phyloP scores from a whole-genome alignment of 2,329 filamentous ascomycete species.

The Neophaeococcomyces aloes region DNA sequence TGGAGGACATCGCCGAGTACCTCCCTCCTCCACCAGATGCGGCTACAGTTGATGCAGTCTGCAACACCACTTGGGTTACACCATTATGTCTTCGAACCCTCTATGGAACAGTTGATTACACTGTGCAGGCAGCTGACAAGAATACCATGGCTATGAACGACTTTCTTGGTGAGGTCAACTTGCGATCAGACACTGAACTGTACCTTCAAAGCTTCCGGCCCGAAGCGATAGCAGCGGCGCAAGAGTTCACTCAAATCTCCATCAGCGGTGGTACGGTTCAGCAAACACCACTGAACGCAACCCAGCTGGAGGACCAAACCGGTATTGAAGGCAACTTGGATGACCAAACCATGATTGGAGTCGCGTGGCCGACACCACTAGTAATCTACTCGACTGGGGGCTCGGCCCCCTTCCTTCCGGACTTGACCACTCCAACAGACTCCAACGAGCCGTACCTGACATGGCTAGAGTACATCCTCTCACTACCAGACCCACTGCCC shows the following conservation, averaged over 20 bases:
- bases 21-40: constrained; percentile 1
- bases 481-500: constrained; percentile 43
- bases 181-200: constrained; percentile 33
- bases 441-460: constrained; percentile 58
- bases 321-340: constrained; percentile 50
- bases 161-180: constrained; percentile 39
- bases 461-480: constrained; percentile 49
- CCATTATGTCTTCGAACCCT: constrained; percentile 45
- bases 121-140: constrained; percentile 31
- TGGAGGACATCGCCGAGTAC: constrained; percentile 3
- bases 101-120: constrained; percentile 46
- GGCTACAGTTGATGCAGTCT: constrained; percentile 29
- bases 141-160: constrained; percentile 39
- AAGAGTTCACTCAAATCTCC: constrained; percentile 27
- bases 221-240: constrained; percentile 26
- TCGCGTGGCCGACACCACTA: constrained; percentile 45
- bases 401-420: constrained; percentile 2
- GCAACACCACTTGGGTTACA: constrained; percentile 44
- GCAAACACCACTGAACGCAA: constrained; percentile 19
- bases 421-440: constrained; percentile 27
- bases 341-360: constrained; percentile 46
- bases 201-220: constrained; percentile 30
- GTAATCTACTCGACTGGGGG: constrained; percentile 49
- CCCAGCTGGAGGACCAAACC: constrained; percentile 32
- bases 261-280: constrained; percentile 27